Evolutionary conservation across 768 basidiomycete species (phyloP).

Genomic region (Mycena belliarum): DNA sequence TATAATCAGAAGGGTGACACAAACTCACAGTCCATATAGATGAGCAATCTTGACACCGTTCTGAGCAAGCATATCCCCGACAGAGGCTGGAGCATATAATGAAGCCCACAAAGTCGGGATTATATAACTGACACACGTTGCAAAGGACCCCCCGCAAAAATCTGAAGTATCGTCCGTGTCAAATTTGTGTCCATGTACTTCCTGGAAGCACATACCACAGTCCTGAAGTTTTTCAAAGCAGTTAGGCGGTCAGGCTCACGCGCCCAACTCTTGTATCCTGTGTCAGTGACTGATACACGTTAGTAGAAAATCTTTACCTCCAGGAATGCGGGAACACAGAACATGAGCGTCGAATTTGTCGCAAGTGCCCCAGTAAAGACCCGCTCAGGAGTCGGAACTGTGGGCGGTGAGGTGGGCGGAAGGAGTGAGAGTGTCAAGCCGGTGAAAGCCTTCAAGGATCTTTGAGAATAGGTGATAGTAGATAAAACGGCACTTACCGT

Average conservation of each 20-base stretch:
- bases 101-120: too few relatives aligned
- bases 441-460: constrained; percentile 9
- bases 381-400: constrained; percentile 25
- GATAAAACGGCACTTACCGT: constrained; percentile 5
- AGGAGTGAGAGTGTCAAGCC: constrained; percentile 11
- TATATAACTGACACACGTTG: constrained; percentile 21
- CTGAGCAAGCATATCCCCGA: not conserved
- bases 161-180: constrained; percentile 4
- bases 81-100: not conserved
- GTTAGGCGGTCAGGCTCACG: constrained; percentile 16
- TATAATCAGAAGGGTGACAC: not conserved
- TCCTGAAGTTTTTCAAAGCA: constrained; percentile 20
- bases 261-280: constrained; percentile 25
- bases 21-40: constrained; percentile 6
- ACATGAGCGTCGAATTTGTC: constrained; percentile 22
- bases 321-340: constrained; percentile 27
- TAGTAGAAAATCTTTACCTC: constrained; percentile 21
- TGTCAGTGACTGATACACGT: not conserved
- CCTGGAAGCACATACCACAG: constrained; percentile 9
- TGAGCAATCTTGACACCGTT: constrained; percentile 3
- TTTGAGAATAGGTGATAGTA: not conserved
- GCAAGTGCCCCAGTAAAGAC: constrained; percentile 22
- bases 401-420: constrained; percentile 18
- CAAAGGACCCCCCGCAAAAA: constrained; percentile 27
- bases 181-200: too few relatives aligned